These are phyloP conservation scores for Spathaspora hagerdaliae DNA, from an alignment of 805 yeast genomes.

Conservation along the genomic window DNA sequence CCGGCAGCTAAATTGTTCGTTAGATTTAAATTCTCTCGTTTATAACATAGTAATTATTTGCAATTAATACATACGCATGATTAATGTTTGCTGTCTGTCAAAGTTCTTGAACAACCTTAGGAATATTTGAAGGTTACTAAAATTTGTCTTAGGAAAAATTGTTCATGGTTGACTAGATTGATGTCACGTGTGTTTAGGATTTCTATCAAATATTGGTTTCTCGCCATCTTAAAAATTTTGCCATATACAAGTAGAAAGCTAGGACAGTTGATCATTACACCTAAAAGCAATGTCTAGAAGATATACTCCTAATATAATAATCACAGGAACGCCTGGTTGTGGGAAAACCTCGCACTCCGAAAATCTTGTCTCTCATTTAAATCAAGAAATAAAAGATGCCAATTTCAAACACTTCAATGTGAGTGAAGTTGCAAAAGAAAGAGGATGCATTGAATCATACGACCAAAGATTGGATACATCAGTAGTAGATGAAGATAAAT, in stretches of 20 bases:
- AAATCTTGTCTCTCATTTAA: slow-evolving; percentile 46
- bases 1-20: slow-evolving; percentile 20
- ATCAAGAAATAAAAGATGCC: slow-evolving; percentile 19
- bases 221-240: no score
- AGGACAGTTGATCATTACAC: not conserved
- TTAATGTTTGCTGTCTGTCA: not conserved
- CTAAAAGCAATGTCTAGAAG: slow-evolving; percentile 24
- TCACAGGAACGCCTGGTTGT: slow-evolving; percentile 96
- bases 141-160: not conserved
- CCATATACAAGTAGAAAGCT: no score
- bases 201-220: no score
- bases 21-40: no score
- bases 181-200: not conserved
- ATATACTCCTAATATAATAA: slow-evolving; percentile 66
- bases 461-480: slow-evolving; percentile 83
- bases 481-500: slow-evolving; percentile 89
- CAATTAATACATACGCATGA: not conserved
- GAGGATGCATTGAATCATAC: slow-evolving; percentile 74
- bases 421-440: slow-evolving; percentile 76
- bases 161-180: not conserved
- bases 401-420: slow-evolving; percentile 56
- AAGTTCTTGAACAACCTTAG: no score
- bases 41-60: no score
- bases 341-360: slow-evolving; percentile 81
- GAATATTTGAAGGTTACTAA: no score